Evolutionary conservation across 441 rosid genomes (phyloP).

Genomic region (Rhodomyrtus psidioides): DNA sequence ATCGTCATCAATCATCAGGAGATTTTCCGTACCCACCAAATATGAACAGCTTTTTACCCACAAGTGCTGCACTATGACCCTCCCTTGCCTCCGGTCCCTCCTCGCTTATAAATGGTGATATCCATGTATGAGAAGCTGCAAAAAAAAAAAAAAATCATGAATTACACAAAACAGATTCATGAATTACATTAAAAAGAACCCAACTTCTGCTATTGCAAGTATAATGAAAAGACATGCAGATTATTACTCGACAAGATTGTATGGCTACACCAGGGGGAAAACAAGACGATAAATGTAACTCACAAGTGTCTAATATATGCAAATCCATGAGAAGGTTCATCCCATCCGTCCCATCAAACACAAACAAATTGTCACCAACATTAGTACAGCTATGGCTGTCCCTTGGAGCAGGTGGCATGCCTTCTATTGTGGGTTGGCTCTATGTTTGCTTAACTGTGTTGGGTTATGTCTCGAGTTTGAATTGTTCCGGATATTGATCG

Average conservation of each 20-base stretch:
- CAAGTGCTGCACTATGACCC: slow-evolving; percentile 83
- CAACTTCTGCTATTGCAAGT: neutral
- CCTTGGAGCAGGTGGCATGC: slow-evolving; percentile 67
- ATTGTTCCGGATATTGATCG: too few species aligned
- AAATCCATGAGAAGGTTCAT: slow-evolving; percentile 63
- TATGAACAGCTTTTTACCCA: slow-evolving; percentile 75
- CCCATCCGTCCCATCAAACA: slow-evolving; percentile 96
- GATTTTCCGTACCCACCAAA: slow-evolving; percentile 95
- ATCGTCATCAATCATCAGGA: slow-evolving; percentile 36
- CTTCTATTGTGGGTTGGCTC: slow-evolving; percentile 64
- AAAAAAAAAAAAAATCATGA: neutral
- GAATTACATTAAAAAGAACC: neutral
- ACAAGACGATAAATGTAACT: slow-evolving; percentile 14
- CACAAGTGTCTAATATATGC: slow-evolving; percentile 71
- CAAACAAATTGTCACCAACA: slow-evolving; percentile 66
- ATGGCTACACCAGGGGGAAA: neutral
- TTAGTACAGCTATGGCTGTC: slow-evolving; percentile 82
- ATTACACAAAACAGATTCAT: neutral
- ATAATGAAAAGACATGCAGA: neutral
- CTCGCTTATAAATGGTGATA: slow-evolving; percentile 71
- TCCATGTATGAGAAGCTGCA: slow-evolving; percentile 84
- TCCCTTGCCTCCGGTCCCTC: slow-evolving; percentile 86
- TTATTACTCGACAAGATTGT: neutral
- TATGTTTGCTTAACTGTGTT: slow-evolving; percentile 70
- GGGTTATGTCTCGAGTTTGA: too few species aligned